A percentile compares a stretch with the other conserved stretches of the same genome.
phyloP scores from a whole-genome alignment of 2,329 filamentous ascomycete species.

The Elsinoe ampelina region DNA sequence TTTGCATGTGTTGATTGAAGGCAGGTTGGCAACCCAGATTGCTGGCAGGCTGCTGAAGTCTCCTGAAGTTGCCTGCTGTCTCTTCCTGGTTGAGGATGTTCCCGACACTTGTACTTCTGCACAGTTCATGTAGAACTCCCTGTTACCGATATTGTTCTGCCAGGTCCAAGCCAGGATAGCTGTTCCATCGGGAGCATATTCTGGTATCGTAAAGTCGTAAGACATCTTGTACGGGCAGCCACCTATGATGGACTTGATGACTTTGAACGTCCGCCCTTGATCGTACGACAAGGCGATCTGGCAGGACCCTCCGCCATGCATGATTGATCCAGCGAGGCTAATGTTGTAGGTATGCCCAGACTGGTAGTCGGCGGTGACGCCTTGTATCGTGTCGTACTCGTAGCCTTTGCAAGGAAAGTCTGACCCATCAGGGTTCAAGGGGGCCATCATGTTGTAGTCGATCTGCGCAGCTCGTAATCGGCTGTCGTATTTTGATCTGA shows the following conservation, averaged over 20 bases:
- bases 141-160: conserved; percentile 48
- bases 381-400: conserved; percentile 41
- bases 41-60: conserved; percentile 27
- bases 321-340: conserved; percentile 50
- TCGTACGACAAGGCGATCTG: conserved; percentile 69
- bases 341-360: conserved; percentile 56
- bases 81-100: conserved; percentile 15
- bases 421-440: conserved; percentile 49
- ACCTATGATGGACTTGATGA: conserved; percentile 55
- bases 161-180: conserved; percentile 63
- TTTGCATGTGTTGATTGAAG: conserved; percentile 32
- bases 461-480: conserved; percentile 40
- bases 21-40: conserved; percentile 37
- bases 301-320: conserved; percentile 64
- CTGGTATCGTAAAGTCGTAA: conserved; percentile 59
- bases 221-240: conserved; percentile 43
- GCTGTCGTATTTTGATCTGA: conserved; percentile 36
- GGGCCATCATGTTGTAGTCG: conserved; percentile 65
- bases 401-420: conserved; percentile 73
- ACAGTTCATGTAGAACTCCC: conserved; percentile 85
- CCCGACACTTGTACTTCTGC: conserved; percentile 45
- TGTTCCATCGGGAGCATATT: conserved; percentile 49
- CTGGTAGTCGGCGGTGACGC: conserved; percentile 50
- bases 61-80: conserved; percentile 13
- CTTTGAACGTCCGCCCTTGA: conserved; percentile 58